Conservation (phyloP, 495 filamentous ascomycete species). For the Aspergillus mulundensis region DNA sequence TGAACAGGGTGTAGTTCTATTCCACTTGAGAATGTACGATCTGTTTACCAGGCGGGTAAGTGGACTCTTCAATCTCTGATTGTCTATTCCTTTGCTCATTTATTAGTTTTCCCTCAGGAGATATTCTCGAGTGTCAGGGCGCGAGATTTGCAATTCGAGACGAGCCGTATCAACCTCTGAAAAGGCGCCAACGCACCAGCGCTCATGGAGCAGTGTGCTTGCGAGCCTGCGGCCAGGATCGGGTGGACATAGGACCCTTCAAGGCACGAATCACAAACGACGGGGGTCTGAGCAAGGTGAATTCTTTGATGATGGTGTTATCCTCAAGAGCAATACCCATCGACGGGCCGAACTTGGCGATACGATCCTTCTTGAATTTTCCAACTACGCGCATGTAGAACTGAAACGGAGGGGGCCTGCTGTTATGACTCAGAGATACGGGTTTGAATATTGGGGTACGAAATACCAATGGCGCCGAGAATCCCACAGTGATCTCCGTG, state of each 20-base stretch:
- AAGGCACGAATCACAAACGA: constrained; percentile 23
- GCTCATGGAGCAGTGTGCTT: constrained; percentile 73
- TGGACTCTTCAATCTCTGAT: too few relatives aligned
- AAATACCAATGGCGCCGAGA: constrained; percentile 82
- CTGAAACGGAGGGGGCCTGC: constrained; percentile 67
- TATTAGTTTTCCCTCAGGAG: constrained; percentile 78
- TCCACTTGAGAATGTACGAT: constrained; percentile 95
- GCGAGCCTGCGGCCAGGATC: constrained; percentile 60
- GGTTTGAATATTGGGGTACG: constrained; percentile 88
- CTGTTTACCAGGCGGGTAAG: constrained; percentile 72
- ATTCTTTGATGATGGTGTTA: constrained; percentile 27
- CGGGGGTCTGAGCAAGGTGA: constrained; percentile 60
- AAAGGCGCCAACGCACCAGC: constrained; percentile 54
- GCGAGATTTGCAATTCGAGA: constrained; percentile 85
- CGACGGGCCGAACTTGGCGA: constrained; percentile 53
- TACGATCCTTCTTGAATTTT: constrained; percentile 85
- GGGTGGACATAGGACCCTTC: constrained; percentile 28
- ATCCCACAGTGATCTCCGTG: constrained; percentile 52
- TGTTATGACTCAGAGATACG: constrained; percentile 72
- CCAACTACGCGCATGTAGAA: constrained; percentile 94
- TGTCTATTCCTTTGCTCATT: too few relatives aligned
- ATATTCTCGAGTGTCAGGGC: constrained; percentile 89
- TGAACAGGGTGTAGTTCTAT: constrained; percentile 71
- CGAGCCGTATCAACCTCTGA: constrained; percentile 49
- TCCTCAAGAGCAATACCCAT: constrained; percentile 23